Conservation (phyloP, 2,329 filamentous ascomycete species). For the Nothophoma quercina region DNA sequence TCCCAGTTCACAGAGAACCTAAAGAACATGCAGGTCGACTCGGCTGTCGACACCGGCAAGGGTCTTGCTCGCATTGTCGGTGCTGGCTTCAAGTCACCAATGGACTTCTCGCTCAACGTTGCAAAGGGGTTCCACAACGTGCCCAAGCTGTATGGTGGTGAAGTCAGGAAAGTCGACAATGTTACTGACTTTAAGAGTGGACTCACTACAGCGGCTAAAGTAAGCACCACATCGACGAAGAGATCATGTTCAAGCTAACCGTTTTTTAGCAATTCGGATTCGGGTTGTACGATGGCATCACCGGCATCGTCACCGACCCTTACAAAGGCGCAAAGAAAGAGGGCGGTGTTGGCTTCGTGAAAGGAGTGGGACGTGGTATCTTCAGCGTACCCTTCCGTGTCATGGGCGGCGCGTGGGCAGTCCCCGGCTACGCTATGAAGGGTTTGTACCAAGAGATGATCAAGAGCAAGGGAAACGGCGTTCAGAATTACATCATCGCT, state of each 20-base stretch:
- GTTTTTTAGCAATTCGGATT: constrained; percentile 70
- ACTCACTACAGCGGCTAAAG: constrained; percentile 76
- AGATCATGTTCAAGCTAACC: constrained; percentile 8
- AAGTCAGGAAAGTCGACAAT: constrained; percentile 78
- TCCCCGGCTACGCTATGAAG: constrained; percentile 84
- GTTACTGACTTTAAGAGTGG: constrained; percentile 81
- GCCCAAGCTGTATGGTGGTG: constrained; percentile 83
- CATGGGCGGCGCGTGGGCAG: constrained; percentile 68
- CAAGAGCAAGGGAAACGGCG: constrained; percentile 72
- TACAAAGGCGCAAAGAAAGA: constrained; percentile 72
- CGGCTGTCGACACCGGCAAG: constrained; percentile 70
- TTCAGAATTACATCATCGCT: constrained; percentile 80
- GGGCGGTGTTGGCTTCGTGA: constrained; percentile 72
- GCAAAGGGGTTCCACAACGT: constrained; percentile 90
- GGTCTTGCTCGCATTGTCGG: constrained; percentile 75
- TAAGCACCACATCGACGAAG: constrained; percentile 27
- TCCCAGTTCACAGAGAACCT: constrained; percentile 30
- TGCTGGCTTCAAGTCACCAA: constrained; percentile 79
- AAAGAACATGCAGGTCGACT: constrained; percentile 53
- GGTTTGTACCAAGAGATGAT: constrained; percentile 80
- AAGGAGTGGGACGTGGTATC: constrained; percentile 83
- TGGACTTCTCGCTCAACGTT: constrained; percentile 83
- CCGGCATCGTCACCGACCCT: constrained; percentile 82
- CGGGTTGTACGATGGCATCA: constrained; percentile 81
- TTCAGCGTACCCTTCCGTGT: constrained; percentile 84